phyloP scores from a whole-genome alignment of 1,284 basidiomycete genomes.

The Ustilago bromivora region DNA sequence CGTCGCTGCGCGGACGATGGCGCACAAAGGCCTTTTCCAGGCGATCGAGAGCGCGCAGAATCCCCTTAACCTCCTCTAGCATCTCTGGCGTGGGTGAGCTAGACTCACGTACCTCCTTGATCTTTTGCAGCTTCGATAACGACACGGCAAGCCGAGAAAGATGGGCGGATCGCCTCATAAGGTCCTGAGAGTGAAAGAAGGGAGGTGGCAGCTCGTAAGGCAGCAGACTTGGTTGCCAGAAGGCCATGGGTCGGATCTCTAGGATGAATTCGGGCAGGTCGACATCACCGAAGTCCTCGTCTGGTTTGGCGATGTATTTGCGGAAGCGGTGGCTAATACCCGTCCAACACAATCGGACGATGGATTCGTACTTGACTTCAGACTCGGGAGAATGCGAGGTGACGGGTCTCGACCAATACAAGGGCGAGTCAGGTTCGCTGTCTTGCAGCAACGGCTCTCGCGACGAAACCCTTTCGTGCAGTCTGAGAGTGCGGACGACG shows the following conservation, averaged over 20 bases:
- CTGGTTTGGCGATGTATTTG: slow-evolving; percentile 46
- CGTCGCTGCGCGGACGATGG: slow-evolving; percentile 36
- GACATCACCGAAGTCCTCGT: slow-evolving; percentile 33
- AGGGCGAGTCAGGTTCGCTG: slow-evolving; percentile 43
- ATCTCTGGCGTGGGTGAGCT: slow-evolving; percentile 19
- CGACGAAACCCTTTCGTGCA: slow-evolving; percentile 30
- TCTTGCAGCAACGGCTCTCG: slow-evolving; percentile 41
- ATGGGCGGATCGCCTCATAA: slow-evolving; percentile 44
- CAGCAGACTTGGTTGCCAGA: slow-evolving; percentile 50
- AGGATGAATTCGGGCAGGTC: slow-evolving; percentile 41
- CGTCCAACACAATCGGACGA: slow-evolving; percentile 51
- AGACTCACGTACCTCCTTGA: slow-evolving; percentile 18
- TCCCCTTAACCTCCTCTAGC: slow-evolving; percentile 21
- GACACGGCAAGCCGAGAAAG: slow-evolving; percentile 31
- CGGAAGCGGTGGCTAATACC: slow-evolving; percentile 48
- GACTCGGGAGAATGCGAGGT: slow-evolving; percentile 40
- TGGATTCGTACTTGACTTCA: slow-evolving; percentile 55
- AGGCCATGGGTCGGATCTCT: slow-evolving; percentile 46
- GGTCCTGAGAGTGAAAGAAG: slow-evolving; percentile 53
- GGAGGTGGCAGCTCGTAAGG: slow-evolving; percentile 37
- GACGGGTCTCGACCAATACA: slow-evolving; percentile 47
- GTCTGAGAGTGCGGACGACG: slow-evolving; percentile 32
- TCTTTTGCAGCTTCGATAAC: slow-evolving; percentile 29
- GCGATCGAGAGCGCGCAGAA: slow-evolving; percentile 25
- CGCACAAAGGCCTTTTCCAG: slow-evolving; percentile 41